These are phyloP conservation scores for Schwanniomyces vanrijiae DNA, from an alignment of 805 yeast species.

Conservation along the genomic window DNA sequence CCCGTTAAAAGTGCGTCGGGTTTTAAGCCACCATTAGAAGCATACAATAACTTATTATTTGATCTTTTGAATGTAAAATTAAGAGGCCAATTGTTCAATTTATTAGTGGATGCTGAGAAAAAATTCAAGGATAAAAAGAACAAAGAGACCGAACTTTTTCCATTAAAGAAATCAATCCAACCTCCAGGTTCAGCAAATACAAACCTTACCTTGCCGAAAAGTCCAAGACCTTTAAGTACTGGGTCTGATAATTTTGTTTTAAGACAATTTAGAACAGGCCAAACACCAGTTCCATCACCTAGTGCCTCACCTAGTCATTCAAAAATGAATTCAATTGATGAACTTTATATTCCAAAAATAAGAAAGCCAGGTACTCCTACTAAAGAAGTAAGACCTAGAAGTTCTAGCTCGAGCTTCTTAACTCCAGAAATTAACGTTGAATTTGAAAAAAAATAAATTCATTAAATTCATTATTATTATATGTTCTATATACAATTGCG, in stretches of 20 bases:
- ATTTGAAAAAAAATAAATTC: slow-evolving; percentile 18
- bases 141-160: slow-evolving; percentile 27
- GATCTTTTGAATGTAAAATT: slow-evolving; percentile 27
- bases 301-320: slow-evolving; percentile 34
- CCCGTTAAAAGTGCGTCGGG: slow-evolving; percentile 34
- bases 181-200: background rate
- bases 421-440: slow-evolving; percentile 28
- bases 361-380: slow-evolving; percentile 7
- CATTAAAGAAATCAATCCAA: slow-evolving; percentile 3
- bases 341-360: background rate
- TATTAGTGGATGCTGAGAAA: slow-evolving; percentile 25
- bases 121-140: slow-evolving; percentile 28
- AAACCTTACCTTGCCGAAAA: slow-evolving; percentile 9
- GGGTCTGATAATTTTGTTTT: slow-evolving; percentile 33
- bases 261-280: slow-evolving; percentile 42
- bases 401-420: slow-evolving; percentile 21
- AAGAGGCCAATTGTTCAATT: slow-evolving; percentile 19
- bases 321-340: slow-evolving; percentile 11
- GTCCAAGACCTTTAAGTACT: slow-evolving; percentile 19
- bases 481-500: background rate
- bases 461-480: background rate
- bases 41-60: slow-evolving; percentile 23
- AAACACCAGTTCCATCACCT: slow-evolving; percentile 43
- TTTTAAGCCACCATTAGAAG: slow-evolving; percentile 36
- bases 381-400: slow-evolving; percentile 12